Conservation (phyloP, 306 rosid genomes). For the Myrica gale region DNA sequence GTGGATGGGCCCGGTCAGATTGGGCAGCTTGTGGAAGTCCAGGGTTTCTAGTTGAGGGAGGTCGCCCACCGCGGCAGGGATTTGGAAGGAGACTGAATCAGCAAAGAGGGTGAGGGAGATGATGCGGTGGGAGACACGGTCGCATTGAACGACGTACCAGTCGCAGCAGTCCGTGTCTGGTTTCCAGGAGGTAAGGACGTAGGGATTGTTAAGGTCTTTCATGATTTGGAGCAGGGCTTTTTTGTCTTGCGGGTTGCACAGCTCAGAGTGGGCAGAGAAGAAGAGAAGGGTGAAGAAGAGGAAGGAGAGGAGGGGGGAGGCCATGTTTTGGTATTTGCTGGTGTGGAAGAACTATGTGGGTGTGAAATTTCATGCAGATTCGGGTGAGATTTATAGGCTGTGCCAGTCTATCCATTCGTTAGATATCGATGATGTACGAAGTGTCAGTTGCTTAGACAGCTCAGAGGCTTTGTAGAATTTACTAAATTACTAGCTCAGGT, state of each 20-base stretch:
- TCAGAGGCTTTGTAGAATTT: neutral
- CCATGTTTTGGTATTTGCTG: slow-evolving; percentile 9
- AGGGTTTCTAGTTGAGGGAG: slow-evolving; percentile 58
- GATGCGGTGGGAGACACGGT: slow-evolving; percentile 59
- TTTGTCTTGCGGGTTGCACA: slow-evolving; percentile 67
- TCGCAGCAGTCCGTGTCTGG: slow-evolving; percentile 58
- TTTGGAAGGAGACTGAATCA: slow-evolving; percentile 43
- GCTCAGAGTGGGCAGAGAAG: slow-evolving; percentile 39
- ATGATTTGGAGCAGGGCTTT: slow-evolving; percentile 65
- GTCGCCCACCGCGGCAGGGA: slow-evolving; percentile 64
- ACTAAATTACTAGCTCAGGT: neutral
- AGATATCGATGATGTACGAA: neutral
- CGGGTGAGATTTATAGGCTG: neutral
- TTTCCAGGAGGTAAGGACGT: slow-evolving; percentile 59
- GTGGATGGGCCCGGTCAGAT: slow-evolving; percentile 60
- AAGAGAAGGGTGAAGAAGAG: slow-evolving; percentile 20
- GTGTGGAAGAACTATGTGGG: neutral
- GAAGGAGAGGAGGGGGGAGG: neutral
- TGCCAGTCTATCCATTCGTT: neutral
- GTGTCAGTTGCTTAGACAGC: neutral
- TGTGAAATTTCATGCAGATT: neutral
- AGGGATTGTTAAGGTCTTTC: slow-evolving; percentile 64
- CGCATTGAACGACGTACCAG: slow-evolving; percentile 62
- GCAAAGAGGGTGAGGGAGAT: slow-evolving; percentile 43
- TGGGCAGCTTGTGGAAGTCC: slow-evolving; percentile 52